A percentile compares a stretch with the other conserved stretches of the same genome.
Evolutionary conservation across 1,139 yeast genomes (phyloP).

Genomic region (Diutina rugosa): DNA sequence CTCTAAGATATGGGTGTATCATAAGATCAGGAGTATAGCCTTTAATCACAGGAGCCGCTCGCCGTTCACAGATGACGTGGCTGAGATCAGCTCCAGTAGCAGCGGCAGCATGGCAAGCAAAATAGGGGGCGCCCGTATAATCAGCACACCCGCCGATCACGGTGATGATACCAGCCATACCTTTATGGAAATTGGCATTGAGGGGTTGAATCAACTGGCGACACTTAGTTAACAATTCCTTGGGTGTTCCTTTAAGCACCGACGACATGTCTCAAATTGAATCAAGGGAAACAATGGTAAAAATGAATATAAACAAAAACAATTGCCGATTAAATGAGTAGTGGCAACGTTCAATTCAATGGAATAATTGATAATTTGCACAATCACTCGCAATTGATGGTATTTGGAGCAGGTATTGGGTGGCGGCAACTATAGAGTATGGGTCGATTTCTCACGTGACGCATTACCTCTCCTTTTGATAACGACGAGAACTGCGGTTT

Average conservation of each 20-base stretch:
- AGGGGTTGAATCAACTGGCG: slow-evolving; percentile 65
- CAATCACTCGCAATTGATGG: not conserved
- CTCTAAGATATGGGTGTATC: slow-evolving; percentile 82
- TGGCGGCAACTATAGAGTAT: not conserved
- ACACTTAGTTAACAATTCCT: slow-evolving; percentile 35
- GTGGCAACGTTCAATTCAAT: not conserved
- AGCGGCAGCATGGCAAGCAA: slow-evolving; percentile 76
- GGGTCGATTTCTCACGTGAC: not conserved
- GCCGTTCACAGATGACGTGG: slow-evolving; percentile 70
- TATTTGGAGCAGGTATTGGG: not conserved
- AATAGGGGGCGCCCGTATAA: slow-evolving; percentile 94
- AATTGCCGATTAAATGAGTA: not conserved
- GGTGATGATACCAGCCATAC: slow-evolving; percentile 82
- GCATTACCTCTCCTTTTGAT: not conserved
- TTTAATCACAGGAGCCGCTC: slow-evolving; percentile 75
- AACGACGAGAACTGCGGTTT: not conserved
- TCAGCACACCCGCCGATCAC: slow-evolving; percentile 93
- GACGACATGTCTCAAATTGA: not conserved
- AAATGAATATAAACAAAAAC: no score
- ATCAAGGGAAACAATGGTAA: not conserved
- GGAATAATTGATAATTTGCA: not conserved
- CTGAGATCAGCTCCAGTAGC: slow-evolving; percentile 80
- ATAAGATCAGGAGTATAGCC: slow-evolving; percentile 83
- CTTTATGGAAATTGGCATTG: slow-evolving; percentile 63
- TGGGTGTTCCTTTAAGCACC: slow-evolving; percentile 4